Base-by-base conservation (phyloP, 345 rosid genomes). In the Murraya koenigii region DNA sequence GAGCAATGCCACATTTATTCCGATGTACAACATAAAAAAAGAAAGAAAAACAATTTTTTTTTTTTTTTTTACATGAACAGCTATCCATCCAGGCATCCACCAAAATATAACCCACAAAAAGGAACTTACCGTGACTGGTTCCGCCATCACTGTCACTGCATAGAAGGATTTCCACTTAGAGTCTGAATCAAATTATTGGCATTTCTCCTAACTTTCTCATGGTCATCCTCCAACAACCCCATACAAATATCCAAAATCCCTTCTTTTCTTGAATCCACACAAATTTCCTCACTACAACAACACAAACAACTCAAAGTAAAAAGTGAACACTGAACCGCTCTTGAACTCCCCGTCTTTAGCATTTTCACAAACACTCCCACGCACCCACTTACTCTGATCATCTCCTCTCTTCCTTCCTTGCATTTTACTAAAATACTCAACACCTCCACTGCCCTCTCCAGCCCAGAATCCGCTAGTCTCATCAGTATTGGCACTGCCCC, bases 381-480 rank as follows among this genome's bases (percentile, higher is more conserved):
- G 75, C 88, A 87, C 25, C 92, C 94, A 80, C 59, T 52, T 36
- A 84, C 81, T 82, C 82, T 88, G 14, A 77, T 83, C 93, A 93
- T 94, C 77, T 87, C 93, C 41, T 90, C 94, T 75, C 95, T 87
- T 61, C 99, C 99, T 83, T 94, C 97, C 82, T 86, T 90, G 72
- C 97, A 91, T 83, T 93, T 97, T 6, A 87, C 97, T 85, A 97
- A 77, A 75, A 89, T 62, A 11, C 95, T 93, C 93, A 97, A 82
- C 74, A 94, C 97, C 72, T 91, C 94, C 32, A 97, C 93, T 0
- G 97, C 95, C 72, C 99, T 87, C 84, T 94, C 98, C 4, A 93
- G 49, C 74, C 99, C 99, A 36, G 85, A 80, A 60, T 84, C 89
- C 0, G 88, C 91, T 7, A 90, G 79, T 39, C 85, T 70, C 38